Conservation (phyloP, 441 rosid genomes). For the Sinapis alba region DNA sequence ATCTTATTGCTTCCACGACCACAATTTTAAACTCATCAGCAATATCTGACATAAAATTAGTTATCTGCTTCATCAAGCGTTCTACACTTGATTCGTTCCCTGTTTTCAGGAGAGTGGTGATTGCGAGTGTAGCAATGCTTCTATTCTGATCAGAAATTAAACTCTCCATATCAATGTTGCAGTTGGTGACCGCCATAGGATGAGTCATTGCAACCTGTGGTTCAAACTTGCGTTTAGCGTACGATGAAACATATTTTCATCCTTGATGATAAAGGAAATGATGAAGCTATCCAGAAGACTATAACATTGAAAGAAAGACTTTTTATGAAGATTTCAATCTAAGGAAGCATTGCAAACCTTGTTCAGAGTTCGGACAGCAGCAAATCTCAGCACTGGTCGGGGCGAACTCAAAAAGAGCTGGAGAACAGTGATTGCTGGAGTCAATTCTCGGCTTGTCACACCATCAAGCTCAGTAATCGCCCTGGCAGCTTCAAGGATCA, state of each 20-base stretch:
- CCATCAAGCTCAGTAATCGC: slow-evolving; percentile 97
- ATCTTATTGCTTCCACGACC: slow-evolving; percentile 96
- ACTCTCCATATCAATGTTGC: slow-evolving; percentile 99
- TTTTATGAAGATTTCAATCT: neutral
- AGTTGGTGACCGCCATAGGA: slow-evolving; percentile 98
- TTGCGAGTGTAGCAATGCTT: slow-evolving; percentile 97
- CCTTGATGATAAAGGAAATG: neutral
- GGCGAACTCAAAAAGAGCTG: slow-evolving; percentile 96
- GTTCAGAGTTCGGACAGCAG: slow-evolving; percentile 98
- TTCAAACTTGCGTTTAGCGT: slow-evolving; percentile 26
- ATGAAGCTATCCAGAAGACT: slow-evolving; percentile 1
- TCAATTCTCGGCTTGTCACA: slow-evolving; percentile 87
- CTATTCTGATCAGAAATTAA: slow-evolving; percentile 97
- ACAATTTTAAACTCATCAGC: slow-evolving; percentile 99
- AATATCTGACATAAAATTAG: slow-evolving; percentile 98
- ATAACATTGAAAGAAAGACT: neutral
- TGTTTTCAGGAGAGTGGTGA: slow-evolving; percentile 93
- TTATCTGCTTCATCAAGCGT: slow-evolving; percentile 96
- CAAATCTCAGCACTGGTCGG: slow-evolving; percentile 95
- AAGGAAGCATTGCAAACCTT: slow-evolving; percentile 56
- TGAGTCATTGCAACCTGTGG: slow-evolving; percentile 97
- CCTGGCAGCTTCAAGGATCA: slow-evolving; percentile 97
- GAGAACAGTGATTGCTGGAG: slow-evolving; percentile 98
- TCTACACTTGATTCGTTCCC: slow-evolving; percentile 98
- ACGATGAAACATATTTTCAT: slow-evolving; percentile 2